Conservation (phyloP, 2,329 filamentous ascomycete genomes). For the Calonectria ilicicola region DNA sequence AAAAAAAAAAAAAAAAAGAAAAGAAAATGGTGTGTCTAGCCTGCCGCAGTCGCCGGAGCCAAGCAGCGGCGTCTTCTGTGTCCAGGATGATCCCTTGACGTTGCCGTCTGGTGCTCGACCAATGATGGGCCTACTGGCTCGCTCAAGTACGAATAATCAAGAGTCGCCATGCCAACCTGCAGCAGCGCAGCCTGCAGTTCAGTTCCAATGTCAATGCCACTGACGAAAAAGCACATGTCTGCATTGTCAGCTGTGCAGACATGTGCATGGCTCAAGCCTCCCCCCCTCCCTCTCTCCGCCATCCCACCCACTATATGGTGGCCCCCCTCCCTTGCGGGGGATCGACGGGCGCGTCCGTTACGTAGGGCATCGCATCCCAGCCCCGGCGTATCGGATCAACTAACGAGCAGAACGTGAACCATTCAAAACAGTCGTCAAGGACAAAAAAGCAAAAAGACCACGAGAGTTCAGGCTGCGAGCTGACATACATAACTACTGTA, state of each 20-base stretch:
- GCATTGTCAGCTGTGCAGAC: conserved; percentile 2
- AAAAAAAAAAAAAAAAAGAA: neutral
- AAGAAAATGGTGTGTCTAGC: conserved; percentile 4
- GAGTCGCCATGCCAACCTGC: neutral
- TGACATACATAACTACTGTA: conserved; percentile 1
- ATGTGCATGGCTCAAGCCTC: neutral
- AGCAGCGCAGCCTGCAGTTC: neutral
- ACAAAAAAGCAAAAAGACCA: neutral
- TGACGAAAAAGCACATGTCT: neutral
- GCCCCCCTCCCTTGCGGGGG: conserved; percentile 9
- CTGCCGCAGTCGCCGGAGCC: neutral
- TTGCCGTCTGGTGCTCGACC: neutral
- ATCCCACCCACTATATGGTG: neutral
- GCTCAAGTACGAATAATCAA: conserved; percentile 13
- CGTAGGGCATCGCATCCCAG: conserved; percentile 6
- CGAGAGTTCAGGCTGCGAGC: neutral
- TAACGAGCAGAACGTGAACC: conserved; percentile 7
- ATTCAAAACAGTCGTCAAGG: neutral
- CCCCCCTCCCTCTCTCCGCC: neutral
- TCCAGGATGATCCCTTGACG: neutral
- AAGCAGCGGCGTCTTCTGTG: neutral
- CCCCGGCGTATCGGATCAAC: conserved; percentile 11
- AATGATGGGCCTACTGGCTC: conserved; percentile 7
- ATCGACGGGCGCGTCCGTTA: conserved; percentile 9
- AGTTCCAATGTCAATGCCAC: neutral